Evolutionary conservation across 352 stramenopile species (phyloP).

Genomic region (Pythium plurisporium): DNA sequence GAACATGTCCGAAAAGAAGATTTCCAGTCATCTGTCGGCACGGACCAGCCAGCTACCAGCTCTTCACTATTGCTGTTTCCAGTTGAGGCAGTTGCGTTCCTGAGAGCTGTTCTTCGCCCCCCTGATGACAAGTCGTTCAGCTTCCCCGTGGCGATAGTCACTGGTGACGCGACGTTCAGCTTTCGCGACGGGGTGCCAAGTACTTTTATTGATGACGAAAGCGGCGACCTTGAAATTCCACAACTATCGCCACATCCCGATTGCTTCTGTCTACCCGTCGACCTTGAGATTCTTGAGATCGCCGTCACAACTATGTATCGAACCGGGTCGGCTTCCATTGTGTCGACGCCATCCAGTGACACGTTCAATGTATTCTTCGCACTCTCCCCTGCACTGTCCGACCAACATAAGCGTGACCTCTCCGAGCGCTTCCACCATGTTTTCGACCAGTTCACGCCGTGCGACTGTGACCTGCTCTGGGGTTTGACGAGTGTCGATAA

Average conservation of each 20-base stretch:
- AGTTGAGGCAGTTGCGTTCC: conserved; percentile 54
- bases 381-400: background rate
- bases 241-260: conserved; percentile 76
- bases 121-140: background rate
- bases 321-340: conserved; percentile 2
- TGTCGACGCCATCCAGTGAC: conserved; percentile 44
- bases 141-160: conserved; percentile 25
- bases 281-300: conserved; percentile 60
- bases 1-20: too few species aligned
- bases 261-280: conserved; percentile 76
- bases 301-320: conserved; percentile 30
- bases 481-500: conserved; percentile 63
- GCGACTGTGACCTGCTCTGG: conserved; percentile 75
- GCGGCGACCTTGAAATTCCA: conserved; percentile 42
- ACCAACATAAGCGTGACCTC: background rate
- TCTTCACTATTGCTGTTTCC: conserved; percentile 68
- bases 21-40: background rate
- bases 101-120: conserved; percentile 28
- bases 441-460: conserved; percentile 53
- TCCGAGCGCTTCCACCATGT: conserved; percentile 25
- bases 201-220: conserved; percentile 36
- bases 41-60: conserved; percentile 3
- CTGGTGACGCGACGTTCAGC: conserved; percentile 58
- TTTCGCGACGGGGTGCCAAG: conserved; percentile 58
- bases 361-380: conserved; percentile 72